Base-by-base conservation (phyloP, 139 green algal genomes). In the Dunaliella primolecta region DNA sequence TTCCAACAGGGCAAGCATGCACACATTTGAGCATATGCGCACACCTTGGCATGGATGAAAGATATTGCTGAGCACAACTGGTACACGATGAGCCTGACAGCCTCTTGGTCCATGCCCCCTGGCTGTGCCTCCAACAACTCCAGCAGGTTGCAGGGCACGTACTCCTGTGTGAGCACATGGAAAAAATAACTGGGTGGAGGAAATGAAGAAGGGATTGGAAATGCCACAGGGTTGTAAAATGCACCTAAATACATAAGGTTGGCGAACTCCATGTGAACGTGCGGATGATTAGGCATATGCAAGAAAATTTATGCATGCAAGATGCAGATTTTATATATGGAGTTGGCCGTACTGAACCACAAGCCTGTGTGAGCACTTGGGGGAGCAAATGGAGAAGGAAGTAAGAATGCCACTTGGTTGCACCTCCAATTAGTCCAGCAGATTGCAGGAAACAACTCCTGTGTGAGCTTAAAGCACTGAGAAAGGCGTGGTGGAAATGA, bases 11-110 rank as follows among this genome's bases (percentile, higher is more conserved):
- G 38, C 75, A 30, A 37, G 30, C 32, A 56, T 3, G 30, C 75
- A 37, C 30, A 30, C 27, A 77, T n/a, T 32, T 7, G n/a, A 2
- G 21, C 71, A 77, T 2, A 38, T 27, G n/a, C 36, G 75, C 75
- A 0, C 36, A 88, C 88, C 88, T 90, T 86, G 57, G 20, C 77
- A 81, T 94, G 91, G 71, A 94, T 92, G 86, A 92, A 94, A 30
- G 83, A 71, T 36, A 94, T 91, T 30, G 88, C 88, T n/a, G 86
- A 87, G 88, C 86, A 91, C n/a, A 94, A 87, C 89, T 94, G 91
- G 84, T 87, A 91, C 72, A 94, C 87, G 85, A 91, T 89, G 74
- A 87, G 84, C 24, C 88, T 85, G 34, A 93, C 86, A 31, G 87
- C 85, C 70, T 90, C 86, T 0, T 80, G 81, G 83, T 90, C 84